Evolutionary conservation across 805 yeast genomes (phyloP), one percentile per base, ranked within the genome.

Genomic region (Ogataea haglerorum): DNA sequence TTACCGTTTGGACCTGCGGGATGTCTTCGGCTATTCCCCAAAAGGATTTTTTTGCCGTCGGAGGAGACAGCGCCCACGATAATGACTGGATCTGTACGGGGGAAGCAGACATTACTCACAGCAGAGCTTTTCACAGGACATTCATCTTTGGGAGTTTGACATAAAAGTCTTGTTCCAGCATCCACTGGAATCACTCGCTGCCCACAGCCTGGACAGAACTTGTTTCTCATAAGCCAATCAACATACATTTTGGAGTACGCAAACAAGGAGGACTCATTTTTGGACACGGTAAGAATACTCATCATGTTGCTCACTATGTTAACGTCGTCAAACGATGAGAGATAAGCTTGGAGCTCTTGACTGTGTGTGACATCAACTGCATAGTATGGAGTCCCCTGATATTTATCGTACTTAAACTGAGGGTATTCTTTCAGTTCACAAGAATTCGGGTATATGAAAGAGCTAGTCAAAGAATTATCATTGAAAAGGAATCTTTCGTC

Each of bases 161-260:
- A 82, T 10, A 50, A 40, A 31, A 80, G 54, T 56, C 79, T 76
- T 1, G 86, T 80, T 0, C 93, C 91, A 0, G 80, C 84, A 49
- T 82, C 78, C 6, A 81, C 69, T 2, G 86, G 81, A 10, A 77
- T 67, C 12, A 79, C 77, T 29, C 59, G 63, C 0, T 72, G 56
- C 0, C 96, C 97, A 67, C 98, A 91, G 0, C 93, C 91, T 6
- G 91, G 90, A 58, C 98, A 91, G 62, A 73, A 83, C 42, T 71
- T 69, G 54, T 84, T 85, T 38, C 87, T 77, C 39, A 65, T 61
- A 34, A 85, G 68, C 96, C 97, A 91, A 61, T 90, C 95, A 39
- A 89, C 56, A 56, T 80, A 85, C 80, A 85, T 87, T 43, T 82
- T 78, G 0, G 86, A 91, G 56, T 90, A 93, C 3, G 95, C 82